Evolutionary conservation across 1,284 basidiomycete genomes (phyloP).

Genomic region (Limonomyces culmigenus): DNA sequence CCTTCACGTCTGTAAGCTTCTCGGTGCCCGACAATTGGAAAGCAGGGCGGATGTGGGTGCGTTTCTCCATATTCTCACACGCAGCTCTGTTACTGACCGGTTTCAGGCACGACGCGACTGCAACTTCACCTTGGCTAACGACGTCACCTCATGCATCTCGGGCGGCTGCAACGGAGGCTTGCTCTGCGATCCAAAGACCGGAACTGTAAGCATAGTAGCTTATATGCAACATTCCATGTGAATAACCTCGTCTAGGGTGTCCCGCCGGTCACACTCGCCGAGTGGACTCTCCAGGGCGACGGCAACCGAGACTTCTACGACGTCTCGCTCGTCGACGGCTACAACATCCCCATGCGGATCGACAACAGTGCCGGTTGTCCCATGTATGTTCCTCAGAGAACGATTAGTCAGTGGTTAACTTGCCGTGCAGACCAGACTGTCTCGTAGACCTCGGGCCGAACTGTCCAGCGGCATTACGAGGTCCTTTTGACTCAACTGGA

Average conservation of each 20-base stretch:
- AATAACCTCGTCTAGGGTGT: no score
- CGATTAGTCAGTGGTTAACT: background rate
- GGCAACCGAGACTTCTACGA: conserved; percentile 23
- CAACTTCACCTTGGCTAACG: conserved; percentile 17
- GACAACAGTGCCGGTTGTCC: conserved; percentile 14
- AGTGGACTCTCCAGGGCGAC: conserved; percentile 21
- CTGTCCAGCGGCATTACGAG: conserved; percentile 28
- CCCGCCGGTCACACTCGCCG: conserved; percentile 26
- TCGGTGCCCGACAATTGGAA: conserved; percentile 9
- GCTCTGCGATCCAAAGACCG: conserved; percentile 8
- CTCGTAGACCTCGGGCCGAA: conserved; percentile 14
- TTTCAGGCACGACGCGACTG: conserved; percentile 18
- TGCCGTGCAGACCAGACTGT: no score
- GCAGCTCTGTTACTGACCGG: background rate
- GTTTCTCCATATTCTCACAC: background rate
- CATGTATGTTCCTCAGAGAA: no score
- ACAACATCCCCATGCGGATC: conserved; percentile 18
- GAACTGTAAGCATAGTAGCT: conserved; percentile 7
- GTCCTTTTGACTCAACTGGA: conserved; percentile 33
- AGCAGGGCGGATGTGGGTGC: conserved; percentile 17
- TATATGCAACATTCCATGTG: background rate
- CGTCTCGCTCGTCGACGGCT: conserved; percentile 7
- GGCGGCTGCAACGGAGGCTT: conserved; percentile 13
- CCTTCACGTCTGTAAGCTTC: conserved; percentile 6
- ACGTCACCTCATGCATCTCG: conserved; percentile 9